Conservation (phyloP, 2,329 filamentous ascomycete genomes). For the Reticulascus tulasneorum region DNA sequence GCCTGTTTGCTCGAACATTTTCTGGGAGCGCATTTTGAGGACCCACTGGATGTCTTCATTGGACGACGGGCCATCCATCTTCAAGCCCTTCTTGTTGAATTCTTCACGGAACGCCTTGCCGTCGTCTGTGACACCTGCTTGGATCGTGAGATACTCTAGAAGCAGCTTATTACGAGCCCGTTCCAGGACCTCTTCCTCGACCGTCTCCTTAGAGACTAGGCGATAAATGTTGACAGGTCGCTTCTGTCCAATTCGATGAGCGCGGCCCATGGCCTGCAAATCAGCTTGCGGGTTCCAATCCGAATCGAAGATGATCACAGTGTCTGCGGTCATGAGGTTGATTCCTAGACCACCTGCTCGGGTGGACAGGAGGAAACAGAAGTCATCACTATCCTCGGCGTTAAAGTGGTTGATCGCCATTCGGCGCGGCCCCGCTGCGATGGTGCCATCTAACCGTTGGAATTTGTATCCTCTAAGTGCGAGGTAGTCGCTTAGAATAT, state of each 20-base stretch:
- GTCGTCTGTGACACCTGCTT: slow-evolving; percentile 93
- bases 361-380: slow-evolving; percentile 93
- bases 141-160: slow-evolving; percentile 95
- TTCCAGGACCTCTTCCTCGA: slow-evolving; percentile 96
- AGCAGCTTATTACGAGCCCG: slow-evolving; percentile 95
- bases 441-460: slow-evolving; percentile 92
- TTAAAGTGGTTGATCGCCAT: slow-evolving; percentile 99
- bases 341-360: slow-evolving; percentile 96
- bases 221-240: slow-evolving; percentile 95
- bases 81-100: slow-evolving; percentile 71
- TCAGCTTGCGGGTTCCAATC: slow-evolving; percentile 99
- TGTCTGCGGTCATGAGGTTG: slow-evolving; percentile 98
- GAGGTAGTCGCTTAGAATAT: slow-evolving; percentile 92
- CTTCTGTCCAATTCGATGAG: slow-evolving; percentile 95
- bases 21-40: slow-evolving; percentile 95
- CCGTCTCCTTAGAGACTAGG: slow-evolving; percentile 94
- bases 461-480: slow-evolving; percentile 91
- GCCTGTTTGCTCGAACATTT: slow-evolving; percentile 96
- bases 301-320: slow-evolving; percentile 95
- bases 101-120: slow-evolving; percentile 74
- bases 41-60: slow-evolving; percentile 95
- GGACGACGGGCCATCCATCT: slow-evolving; percentile 76
- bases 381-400: slow-evolving; percentile 90
- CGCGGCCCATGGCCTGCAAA: slow-evolving; percentile 95
- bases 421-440: slow-evolving; percentile 79